A percentile compares a stretch with the other conserved stretches of the same genome.
Evolutionary conservation across 163 green algal species (phyloP).

Genomic region (Coccomyxa subellipsoidea): DNA sequence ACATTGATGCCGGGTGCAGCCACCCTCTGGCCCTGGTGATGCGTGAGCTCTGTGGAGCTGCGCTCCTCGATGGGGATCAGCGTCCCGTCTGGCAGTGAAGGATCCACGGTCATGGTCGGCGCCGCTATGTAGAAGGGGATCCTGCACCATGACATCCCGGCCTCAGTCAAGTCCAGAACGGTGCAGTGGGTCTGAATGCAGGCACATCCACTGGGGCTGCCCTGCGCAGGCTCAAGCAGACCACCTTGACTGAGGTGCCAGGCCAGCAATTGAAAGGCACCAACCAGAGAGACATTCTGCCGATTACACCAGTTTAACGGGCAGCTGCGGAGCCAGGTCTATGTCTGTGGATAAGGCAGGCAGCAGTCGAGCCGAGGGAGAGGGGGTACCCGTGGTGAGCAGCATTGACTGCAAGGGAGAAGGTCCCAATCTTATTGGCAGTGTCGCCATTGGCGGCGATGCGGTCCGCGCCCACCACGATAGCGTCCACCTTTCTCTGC

Average conservation of each 20-base stretch:
- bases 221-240: too few relatives aligned
- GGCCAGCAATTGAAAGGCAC: too few relatives aligned
- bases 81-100: constrained; percentile 54
- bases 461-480: constrained; percentile 93
- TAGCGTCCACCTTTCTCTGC: constrained; percentile 73
- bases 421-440: constrained; percentile 94
- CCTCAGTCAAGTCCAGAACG: not conserved
- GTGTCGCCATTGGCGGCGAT: constrained; percentile 95
- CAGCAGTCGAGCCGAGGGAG: not conserved
- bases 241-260: too few relatives aligned
- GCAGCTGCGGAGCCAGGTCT: too few relatives aligned
- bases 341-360: too few relatives aligned
- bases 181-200: not conserved
- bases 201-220: too few relatives aligned
- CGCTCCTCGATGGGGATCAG: constrained; percentile 92
- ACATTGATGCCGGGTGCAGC: constrained; percentile 73
- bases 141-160: constrained; percentile 19
- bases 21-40: constrained; percentile 56
- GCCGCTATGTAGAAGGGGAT: constrained; percentile 96
- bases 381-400: constrained; percentile 36
- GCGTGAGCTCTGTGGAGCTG: constrained; percentile 65
- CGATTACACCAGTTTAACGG: too few relatives aligned
- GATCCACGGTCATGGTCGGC: constrained; percentile 88
- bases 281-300: too few relatives aligned
- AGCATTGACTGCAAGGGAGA: constrained; percentile 65